phyloP scores from a whole-genome alignment of 177 flowering plant genomes.

The Telopea speciosissima region DNA sequence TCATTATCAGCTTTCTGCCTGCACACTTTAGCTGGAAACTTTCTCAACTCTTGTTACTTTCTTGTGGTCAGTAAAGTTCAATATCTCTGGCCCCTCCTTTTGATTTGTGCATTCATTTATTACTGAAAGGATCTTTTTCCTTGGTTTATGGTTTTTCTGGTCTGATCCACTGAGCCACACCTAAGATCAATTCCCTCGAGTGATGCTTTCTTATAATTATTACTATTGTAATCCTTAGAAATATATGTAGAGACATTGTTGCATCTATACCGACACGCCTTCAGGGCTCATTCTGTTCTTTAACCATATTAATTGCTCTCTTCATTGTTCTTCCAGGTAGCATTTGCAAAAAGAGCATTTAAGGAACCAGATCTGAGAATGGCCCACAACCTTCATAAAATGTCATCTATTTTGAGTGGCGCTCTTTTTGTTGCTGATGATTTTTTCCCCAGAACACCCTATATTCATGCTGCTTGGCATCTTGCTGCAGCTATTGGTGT shows the following conservation, averaged over 20 bases:
- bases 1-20: neutral
- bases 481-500: constrained; percentile 94
- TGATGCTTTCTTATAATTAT: too few species aligned
- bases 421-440: constrained; percentile 85
- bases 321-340: constrained; percentile 42
- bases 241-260: too few species aligned
- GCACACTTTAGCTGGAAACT: neutral
- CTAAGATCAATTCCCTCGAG: too few species aligned
- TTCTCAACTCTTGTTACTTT: neutral
- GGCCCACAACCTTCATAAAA: constrained; percentile 75
- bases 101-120: neutral
- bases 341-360: constrained; percentile 77
- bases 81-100: neutral
- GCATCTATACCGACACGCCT: too few species aligned
- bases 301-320: neutral
- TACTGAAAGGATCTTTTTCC: neutral
- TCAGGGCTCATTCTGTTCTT: neutral
- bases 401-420: constrained; percentile 82
- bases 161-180: too few species aligned
- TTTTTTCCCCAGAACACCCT: constrained; percentile 68
- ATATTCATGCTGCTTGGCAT: constrained; percentile 94
- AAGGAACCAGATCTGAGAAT: constrained; percentile 64
- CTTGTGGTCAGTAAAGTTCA: neutral
- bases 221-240: too few species aligned
- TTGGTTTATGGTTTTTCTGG: neutral